phyloP scores from a whole-genome alignment of 768 basidiomycete species.

The Tylopilus plumbeoviolaceoides region DNA sequence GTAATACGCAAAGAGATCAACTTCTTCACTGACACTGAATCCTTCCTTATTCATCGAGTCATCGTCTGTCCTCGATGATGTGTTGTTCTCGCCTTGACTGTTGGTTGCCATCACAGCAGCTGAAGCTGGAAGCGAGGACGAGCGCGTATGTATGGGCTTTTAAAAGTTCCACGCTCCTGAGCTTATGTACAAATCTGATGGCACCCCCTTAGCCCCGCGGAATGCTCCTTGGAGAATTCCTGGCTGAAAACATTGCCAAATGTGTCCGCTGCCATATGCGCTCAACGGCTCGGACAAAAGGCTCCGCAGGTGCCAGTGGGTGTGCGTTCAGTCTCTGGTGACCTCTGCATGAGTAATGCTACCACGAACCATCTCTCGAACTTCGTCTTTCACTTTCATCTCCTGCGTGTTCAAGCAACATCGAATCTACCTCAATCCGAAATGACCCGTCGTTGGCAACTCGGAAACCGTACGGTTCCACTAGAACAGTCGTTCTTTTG shows the following conservation, averaged over 20 bases:
- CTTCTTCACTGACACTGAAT: neutral
- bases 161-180: neutral
- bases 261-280: neutral
- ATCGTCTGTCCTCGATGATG: neutral
- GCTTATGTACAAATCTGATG: neutral
- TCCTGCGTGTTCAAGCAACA: too few relatives aligned
- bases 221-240: neutral
- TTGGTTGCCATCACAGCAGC: neutral
- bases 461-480: too few relatives aligned
- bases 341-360: too few relatives aligned
- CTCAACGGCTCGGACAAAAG: neutral
- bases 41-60: conserved; percentile 1
- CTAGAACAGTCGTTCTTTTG: too few relatives aligned
- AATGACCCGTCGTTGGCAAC: too few relatives aligned
- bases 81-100: neutral
- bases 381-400: too few relatives aligned
- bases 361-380: too few relatives aligned
- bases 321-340: too few relatives aligned
- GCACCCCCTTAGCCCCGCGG: neutral
- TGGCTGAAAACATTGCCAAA: neutral
- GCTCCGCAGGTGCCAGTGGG: neutral
- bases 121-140: neutral
- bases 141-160: neutral
- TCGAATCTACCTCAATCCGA: too few relatives aligned
- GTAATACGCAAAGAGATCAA: conserved; percentile 43